phyloP scores from a whole-genome alignment of 1,284 basidiomycete species.

The Melanopsichium pennsylvanicum region DNA sequence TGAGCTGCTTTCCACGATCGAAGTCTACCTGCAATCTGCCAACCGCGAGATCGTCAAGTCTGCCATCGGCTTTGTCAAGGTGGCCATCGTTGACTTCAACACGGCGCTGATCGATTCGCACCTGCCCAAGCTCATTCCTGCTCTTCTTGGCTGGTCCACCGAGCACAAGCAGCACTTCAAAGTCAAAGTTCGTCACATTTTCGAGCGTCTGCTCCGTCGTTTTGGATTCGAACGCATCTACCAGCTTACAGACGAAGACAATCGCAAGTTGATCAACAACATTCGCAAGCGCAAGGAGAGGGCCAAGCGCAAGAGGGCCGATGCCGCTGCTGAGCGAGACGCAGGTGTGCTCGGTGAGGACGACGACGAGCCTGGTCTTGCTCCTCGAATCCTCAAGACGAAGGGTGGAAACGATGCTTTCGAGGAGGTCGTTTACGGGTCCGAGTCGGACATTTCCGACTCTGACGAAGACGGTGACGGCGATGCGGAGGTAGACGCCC shows the following conservation, averaged over 20 bases:
- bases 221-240: constrained; percentile 86
- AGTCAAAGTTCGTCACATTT: constrained; percentile 91
- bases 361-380: constrained; percentile 40
- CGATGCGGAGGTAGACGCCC: constrained; percentile 26
- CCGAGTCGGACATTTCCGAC: constrained; percentile 56
- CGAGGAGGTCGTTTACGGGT: constrained; percentile 65
- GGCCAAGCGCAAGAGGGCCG: constrained; percentile 73
- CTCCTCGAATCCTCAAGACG: constrained; percentile 42
- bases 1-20: constrained; percentile 85
- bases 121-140: constrained; percentile 80
- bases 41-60: constrained; percentile 99
- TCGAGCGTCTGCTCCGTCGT: constrained; percentile 91
- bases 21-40: constrained; percentile 87
- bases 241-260: constrained; percentile 72
- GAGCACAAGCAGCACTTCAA: constrained; percentile 99
- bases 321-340: constrained; percentile 68
- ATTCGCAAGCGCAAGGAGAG: constrained; percentile 91
- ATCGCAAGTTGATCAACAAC: constrained; percentile 81
- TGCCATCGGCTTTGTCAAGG: constrained; percentile 91
- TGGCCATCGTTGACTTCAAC: constrained; percentile 85
- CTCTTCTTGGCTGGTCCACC: constrained; percentile 87
- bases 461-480: constrained; percentile 52
- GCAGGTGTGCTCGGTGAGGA: constrained; percentile 32
- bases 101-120: constrained; percentile 77
- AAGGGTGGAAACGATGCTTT: constrained; percentile 64